A percentile compares a stretch with the other conserved stretches of the same genome.
These are phyloP conservation scores for Naganishia onofrii DNA, from an alignment of 768 basidiomycete genomes.

Conservation along the genomic window DNA sequence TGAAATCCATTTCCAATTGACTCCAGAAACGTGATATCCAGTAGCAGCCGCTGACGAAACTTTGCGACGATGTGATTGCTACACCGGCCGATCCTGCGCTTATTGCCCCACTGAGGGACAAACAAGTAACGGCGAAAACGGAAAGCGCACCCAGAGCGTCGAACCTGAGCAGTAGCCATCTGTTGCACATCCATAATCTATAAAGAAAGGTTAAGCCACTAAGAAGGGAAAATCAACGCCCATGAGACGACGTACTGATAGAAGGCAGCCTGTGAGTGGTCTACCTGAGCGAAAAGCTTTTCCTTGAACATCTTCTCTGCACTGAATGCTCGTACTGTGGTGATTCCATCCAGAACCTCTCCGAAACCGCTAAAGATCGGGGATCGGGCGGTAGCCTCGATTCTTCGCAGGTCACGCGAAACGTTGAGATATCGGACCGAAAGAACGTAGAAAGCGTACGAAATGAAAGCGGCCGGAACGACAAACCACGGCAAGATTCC, in stretches of 20 bases:
- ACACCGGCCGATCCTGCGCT: conserved; percentile 57
- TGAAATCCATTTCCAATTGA: conserved; percentile 52
- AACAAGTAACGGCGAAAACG: conserved; percentile 71
- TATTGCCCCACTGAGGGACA: conserved; percentile 65
- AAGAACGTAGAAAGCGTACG: conserved; percentile 65
- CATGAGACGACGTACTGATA: conserved; percentile 65
- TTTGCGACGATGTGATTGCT: conserved; percentile 69
- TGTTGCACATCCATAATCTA: conserved; percentile 82
- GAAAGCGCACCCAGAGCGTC: conserved; percentile 64
- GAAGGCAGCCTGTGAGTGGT: conserved; percentile 60
- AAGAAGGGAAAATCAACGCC: neutral
- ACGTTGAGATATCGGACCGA: conserved; percentile 64
- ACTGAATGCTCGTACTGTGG: conserved; percentile 89
- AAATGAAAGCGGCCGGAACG: conserved; percentile 70
- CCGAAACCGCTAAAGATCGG: conserved; percentile 49
- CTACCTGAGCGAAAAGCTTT: conserved; percentile 62
- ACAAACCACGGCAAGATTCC: conserved; percentile 79
- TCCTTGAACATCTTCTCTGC: conserved; percentile 70
- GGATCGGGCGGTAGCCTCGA: conserved; percentile 83
- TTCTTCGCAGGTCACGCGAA: conserved; percentile 77
- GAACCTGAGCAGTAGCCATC: conserved; percentile 80
- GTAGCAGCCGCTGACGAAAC: conserved; percentile 57
- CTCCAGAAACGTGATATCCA: conserved; percentile 51
- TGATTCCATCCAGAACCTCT: conserved; percentile 74
- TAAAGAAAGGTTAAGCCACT: neutral